Evolutionary conservation across 1,139 yeast species (phyloP), one percentile per base, ranked within the genome.

Genomic region (Candida smagusa): DNA sequence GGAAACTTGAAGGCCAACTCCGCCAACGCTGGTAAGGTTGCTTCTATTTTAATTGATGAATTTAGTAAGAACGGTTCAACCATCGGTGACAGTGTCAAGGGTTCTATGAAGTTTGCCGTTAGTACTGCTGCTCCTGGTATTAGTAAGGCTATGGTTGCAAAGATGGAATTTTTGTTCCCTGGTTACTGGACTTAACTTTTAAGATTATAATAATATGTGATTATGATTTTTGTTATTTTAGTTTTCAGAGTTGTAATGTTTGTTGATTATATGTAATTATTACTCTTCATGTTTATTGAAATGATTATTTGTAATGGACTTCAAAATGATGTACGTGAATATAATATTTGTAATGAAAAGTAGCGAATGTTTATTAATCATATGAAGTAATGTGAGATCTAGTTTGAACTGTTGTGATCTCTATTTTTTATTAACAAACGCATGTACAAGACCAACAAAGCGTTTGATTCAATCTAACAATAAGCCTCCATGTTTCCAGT

Each of bases 141-240:
- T 50, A 80, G 84, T 55, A 75, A 77, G 50, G 87, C 82, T 45
- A 68, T 88, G 44, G 72, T 84, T 53, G 80, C 81, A 54, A 86
- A 86, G 64, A 79, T 92, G 78, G 88, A 84, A 61, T 92, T 63
- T 61, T 70, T 92, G 52, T 88, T 85, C 71, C 97, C 97, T n/a
- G 95, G 90, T 28, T 86, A 90, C 70, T 90, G 94, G 94, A 9
- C 27, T 11, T 24, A 6, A 24, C 6, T 24, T 24, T 24, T 24
- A 24, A 6, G 27, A 9, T 9, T 24, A 11, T 9, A 9, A 24
- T 9, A 6, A 24, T 24, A 11, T 11, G n/a, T n/a, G n/a, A 24
- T 24, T 9, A 24, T 24, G 27, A 9, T 24, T 3, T 24, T 24
- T 9, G 6, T 24, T 9, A 24, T 28, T 28, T 4, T 9, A 11